A percentile compares a stretch with the other conserved stretches of the same genome.
phyloP scores from a whole-genome alignment of 2,329 filamentous ascomycete genomes.

The Venturia asperata region DNA sequence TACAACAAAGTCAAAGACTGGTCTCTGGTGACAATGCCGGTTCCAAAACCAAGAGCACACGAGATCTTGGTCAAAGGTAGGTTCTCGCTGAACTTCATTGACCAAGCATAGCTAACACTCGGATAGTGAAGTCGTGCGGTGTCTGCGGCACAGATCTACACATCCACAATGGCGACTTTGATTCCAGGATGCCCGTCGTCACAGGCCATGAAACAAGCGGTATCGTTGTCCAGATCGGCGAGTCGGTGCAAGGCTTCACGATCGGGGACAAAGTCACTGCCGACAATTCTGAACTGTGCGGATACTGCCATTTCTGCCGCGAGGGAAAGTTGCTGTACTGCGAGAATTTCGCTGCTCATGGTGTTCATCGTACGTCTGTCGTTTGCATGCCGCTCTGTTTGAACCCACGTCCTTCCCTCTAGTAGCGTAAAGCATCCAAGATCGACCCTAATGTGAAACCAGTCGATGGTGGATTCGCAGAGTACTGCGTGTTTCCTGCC shows the following conservation, averaged over 20 bases:
- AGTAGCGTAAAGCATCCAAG: background rate
- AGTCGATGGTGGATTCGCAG: constrained; percentile 64
- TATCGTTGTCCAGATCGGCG: constrained; percentile 52
- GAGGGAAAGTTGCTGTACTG: constrained; percentile 61
- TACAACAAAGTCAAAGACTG: constrained; percentile 22
- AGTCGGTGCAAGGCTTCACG: constrained; percentile 52
- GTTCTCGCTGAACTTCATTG: background rate
- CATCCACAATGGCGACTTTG: constrained; percentile 63
- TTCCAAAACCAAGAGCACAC: constrained; percentile 20
- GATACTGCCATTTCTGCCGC: constrained; percentile 66
- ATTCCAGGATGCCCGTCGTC: constrained; percentile 28
- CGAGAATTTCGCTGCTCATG: constrained; percentile 61
- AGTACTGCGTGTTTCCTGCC: constrained; percentile 55
- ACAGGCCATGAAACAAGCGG: constrained; percentile 61
- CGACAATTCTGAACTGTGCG: constrained; percentile 60
- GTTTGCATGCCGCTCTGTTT: background rate
- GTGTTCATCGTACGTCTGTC: constrained; percentile 42
- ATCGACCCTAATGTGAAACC: constrained; percentile 25
- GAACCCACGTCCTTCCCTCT: too few relatives aligned
- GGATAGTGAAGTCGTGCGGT: constrained; percentile 21
- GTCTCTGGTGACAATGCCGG: constrained; percentile 21
- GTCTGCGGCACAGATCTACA: constrained; percentile 37
- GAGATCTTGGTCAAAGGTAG: constrained; percentile 20
- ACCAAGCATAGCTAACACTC: background rate
- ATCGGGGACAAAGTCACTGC: constrained; percentile 56